phyloP scores from a whole-genome alignment of 164 flowering plant genomes.

The Litsea cubeba region DNA sequence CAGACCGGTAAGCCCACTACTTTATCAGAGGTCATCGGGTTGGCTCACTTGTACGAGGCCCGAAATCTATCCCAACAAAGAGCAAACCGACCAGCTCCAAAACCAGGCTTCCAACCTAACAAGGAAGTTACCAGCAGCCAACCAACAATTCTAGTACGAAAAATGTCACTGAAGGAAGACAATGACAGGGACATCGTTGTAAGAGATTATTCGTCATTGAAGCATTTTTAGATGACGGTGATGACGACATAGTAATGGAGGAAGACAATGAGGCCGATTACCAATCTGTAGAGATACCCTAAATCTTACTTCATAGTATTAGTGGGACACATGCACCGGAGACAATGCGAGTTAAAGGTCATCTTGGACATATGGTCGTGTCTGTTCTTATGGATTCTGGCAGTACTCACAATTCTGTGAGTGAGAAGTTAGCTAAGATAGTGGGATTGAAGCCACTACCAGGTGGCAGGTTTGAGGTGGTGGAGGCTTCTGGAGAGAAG shows the following conservation, averaged over 20 bases:
- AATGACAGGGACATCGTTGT: background rate
- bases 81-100: background rate
- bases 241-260: background rate
- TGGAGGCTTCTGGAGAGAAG: background rate
- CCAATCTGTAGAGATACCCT: background rate
- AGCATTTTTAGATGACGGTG: background rate
- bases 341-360: background rate
- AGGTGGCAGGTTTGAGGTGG: background rate
- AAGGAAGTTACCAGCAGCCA: too few relatives aligned
- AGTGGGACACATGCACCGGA: background rate
- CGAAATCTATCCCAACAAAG: too few relatives aligned
- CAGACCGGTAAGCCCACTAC: background rate
- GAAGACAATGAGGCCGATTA: background rate
- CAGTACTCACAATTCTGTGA: background rate
- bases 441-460: background rate
- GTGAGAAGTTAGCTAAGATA: background rate
- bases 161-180: too few relatives aligned
- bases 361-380: background rate
- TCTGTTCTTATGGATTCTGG: background rate
- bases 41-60: background rate
- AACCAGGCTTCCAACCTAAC: too few relatives aligned
- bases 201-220: background rate
- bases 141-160: too few relatives aligned
- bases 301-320: background rate
- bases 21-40: background rate